A percentile compares a stretch with the other conserved stretches of the same genome.
Conservation (phyloP, 2,329 filamentous ascomycete species). For the Clonostachys rhizophaga region DNA sequence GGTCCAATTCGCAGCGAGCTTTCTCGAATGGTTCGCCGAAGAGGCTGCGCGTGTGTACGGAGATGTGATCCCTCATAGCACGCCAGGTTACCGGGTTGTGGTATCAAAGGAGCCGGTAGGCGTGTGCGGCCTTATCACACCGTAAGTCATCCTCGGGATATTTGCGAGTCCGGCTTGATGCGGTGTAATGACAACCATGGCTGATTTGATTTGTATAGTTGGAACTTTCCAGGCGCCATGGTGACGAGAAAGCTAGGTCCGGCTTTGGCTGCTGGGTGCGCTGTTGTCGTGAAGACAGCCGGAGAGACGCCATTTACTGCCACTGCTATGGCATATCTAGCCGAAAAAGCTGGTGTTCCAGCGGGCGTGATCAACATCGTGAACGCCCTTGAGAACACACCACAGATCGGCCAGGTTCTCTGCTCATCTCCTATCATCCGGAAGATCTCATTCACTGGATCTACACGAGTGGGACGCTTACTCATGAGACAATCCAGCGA, state of each 20-base stretch:
- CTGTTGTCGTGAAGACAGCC: slow-evolving; percentile 66
- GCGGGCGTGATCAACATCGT: slow-evolving; percentile 43
- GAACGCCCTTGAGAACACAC: slow-evolving; percentile 61
- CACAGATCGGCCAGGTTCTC: slow-evolving; percentile 58
- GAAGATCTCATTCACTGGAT: slow-evolving; percentile 74
- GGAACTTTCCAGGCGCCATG: slow-evolving; percentile 61
- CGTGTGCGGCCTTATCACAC: slow-evolving; percentile 15
- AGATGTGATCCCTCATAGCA: slow-evolving; percentile 50
- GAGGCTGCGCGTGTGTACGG: slow-evolving; percentile 54
- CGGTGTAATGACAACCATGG: too few species aligned
- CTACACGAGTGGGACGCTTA: slow-evolving; percentile 34
- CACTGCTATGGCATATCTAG: slow-evolving; percentile 63
- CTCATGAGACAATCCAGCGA: slow-evolving; percentile 69
- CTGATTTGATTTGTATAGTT: slow-evolving; percentile 31
- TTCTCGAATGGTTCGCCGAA: slow-evolving; percentile 56
- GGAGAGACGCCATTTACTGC: slow-evolving; percentile 70
- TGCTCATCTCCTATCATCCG: slow-evolving; percentile 60
- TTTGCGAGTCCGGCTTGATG: slow-evolving; percentile 35
- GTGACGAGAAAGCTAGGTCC: slow-evolving; percentile 37
- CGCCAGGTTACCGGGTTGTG: slow-evolving; percentile 43
- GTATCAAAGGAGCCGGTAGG: slow-evolving; percentile 9
- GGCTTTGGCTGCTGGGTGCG: slow-evolving; percentile 67
- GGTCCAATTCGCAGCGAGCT: slow-evolving; percentile 47
- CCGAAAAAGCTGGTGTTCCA: slow-evolving; percentile 66
- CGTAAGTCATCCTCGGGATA: not conserved